A percentile compares a stretch with the other conserved stretches of the same genome.
Conservation (phyloP, 1,139 yeast genomes). For the Zygosaccharomyces sapae region DNA sequence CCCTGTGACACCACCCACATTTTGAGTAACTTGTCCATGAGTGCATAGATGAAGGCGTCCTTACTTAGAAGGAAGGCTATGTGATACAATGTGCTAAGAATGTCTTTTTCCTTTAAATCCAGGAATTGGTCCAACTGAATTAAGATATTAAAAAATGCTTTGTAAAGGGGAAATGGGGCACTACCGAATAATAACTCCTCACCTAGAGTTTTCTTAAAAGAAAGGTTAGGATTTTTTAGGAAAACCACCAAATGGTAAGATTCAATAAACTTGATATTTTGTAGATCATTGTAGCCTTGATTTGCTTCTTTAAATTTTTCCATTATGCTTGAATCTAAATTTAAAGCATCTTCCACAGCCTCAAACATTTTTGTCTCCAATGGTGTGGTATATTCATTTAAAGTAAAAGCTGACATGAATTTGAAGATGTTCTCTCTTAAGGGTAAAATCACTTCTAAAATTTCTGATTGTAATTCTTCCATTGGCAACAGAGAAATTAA, state of each 20-base stretch:
- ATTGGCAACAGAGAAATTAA: constrained; percentile 17
- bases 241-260: constrained; percentile 22
- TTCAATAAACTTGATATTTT: constrained; percentile 20
- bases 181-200: constrained; percentile 33
- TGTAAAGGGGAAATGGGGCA: constrained; percentile 29
- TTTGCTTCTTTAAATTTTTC: constrained; percentile 15
- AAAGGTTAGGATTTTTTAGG: constrained; percentile 24
- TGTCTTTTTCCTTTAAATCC: constrained; percentile 9
- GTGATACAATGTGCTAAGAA: constrained; percentile 14
- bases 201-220: constrained; percentile 27
- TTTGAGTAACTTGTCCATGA: constrained; percentile 38
- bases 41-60: constrained; percentile 22
- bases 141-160: constrained; percentile 23
- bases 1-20: constrained; percentile 71
- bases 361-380: constrained; percentile 14
- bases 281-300: constrained; percentile 12
- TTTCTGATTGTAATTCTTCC: constrained; percentile 14
- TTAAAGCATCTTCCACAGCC: constrained; percentile 15
- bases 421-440: constrained; percentile 15
- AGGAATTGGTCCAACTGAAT: constrained; percentile 19
- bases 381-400: constrained; percentile 17
- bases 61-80: constrained; percentile 24
- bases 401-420: constrained; percentile 13
- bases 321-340: constrained; percentile 8
- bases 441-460: constrained; percentile 19